These are phyloP conservation scores for Lipomyces yamadae DNA, from an alignment of 805 yeast species.

Conservation along the genomic window DNA sequence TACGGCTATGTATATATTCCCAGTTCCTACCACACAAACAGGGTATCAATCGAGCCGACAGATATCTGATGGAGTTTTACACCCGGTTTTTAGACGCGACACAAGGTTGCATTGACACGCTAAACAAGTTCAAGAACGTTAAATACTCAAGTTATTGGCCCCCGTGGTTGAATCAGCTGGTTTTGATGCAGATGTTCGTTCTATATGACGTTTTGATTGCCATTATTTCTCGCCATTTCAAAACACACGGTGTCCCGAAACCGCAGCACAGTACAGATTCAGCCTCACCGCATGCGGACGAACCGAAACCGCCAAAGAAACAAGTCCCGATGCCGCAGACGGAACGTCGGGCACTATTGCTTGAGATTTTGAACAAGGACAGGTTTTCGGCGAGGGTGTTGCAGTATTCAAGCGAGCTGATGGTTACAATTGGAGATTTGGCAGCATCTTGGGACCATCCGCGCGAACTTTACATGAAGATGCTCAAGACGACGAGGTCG, in stretches of 20 bases:
- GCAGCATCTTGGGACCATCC: slow-evolving; percentile 24
- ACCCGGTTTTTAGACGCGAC: slow-evolving; percentile 21
- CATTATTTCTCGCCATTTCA: slow-evolving; percentile 6
- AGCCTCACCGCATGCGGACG: neutral
- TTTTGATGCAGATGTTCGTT: slow-evolving; percentile 14
- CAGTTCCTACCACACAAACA: slow-evolving; percentile 22
- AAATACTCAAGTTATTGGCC: slow-evolving; percentile 23
- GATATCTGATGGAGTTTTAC: slow-evolving; percentile 1
- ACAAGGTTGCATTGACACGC: slow-evolving; percentile 4
- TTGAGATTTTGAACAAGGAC: slow-evolving; percentile 15
- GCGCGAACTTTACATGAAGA: slow-evolving; percentile 19
- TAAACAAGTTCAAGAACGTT: slow-evolving; percentile 9
- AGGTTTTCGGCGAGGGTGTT: slow-evolving; percentile 13
- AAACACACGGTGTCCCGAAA: neutral
- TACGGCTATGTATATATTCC: slow-evolving; percentile 11
- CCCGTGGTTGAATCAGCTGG: slow-evolving; percentile 23
- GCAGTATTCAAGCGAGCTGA: slow-evolving; percentile 7
- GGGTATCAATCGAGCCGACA: neutral
- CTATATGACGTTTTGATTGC: slow-evolving; percentile 22
- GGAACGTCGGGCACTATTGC: slow-evolving; percentile 13
- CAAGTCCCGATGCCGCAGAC: neutral
- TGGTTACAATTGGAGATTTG: slow-evolving; percentile 19
- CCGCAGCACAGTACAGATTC: neutral
- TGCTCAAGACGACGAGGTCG: slow-evolving; percentile 18
- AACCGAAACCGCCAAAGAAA: neutral